Conservation (phyloP, 2,329 filamentous ascomycete genomes). For the Diaporthe citrichinensis region DNA sequence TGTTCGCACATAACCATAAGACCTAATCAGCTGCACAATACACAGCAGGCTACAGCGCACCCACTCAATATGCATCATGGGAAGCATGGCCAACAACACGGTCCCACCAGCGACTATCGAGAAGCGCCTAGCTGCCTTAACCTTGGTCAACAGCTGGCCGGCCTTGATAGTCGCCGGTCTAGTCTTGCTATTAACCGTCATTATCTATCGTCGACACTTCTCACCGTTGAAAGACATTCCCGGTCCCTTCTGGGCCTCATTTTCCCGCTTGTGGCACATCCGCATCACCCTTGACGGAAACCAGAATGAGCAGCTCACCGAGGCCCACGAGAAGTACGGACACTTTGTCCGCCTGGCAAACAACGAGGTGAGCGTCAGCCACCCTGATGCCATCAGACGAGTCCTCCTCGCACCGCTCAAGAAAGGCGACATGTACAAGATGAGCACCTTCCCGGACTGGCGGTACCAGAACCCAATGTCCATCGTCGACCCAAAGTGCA, state of each 20-base stretch:
- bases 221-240: constrained; percentile 27
- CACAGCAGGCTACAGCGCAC: too few relatives aligned
- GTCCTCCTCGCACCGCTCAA: constrained; percentile 24
- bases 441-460: constrained; percentile 55
- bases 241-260: constrained; percentile 30
- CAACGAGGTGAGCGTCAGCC: constrained; percentile 37
- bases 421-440: constrained; percentile 49
- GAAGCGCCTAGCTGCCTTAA: too few relatives aligned
- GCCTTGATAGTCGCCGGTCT: background rate
- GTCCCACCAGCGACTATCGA: too few relatives aligned
- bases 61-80: too few relatives aligned
- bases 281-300: constrained; percentile 29
- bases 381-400: constrained; percentile 24
- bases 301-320: constrained; percentile 34
- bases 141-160: too few relatives aligned
- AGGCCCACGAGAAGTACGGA: constrained; percentile 35
- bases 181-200: constrained; percentile 15
- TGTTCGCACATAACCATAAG: too few relatives aligned
- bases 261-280: constrained; percentile 33
- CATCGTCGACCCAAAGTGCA: constrained; percentile 51
- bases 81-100: too few relatives aligned
- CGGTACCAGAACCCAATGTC: constrained; percentile 58
- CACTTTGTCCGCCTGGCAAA: constrained; percentile 35
- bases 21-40: too few relatives aligned
- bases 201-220: constrained; percentile 33